These are phyloP conservation scores for Hanseniaspora lachancei DNA, from an alignment of 805 yeast genomes.

Conservation along the genomic window DNA sequence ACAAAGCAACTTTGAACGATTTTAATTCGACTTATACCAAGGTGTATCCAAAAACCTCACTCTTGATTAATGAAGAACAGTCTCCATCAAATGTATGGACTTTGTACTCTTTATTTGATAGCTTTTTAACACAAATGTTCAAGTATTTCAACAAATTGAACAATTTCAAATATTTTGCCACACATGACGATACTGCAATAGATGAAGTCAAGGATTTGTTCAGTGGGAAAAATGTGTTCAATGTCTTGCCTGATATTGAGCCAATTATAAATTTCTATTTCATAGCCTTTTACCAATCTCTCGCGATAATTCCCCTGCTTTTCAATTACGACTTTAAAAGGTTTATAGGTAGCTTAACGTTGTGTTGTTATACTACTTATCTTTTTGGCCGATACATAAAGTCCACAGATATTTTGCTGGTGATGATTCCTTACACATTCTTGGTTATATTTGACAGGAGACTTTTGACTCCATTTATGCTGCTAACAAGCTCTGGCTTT, in stretches of 20 bases:
- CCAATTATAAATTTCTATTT: slow-evolving; percentile 67
- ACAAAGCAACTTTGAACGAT: slow-evolving; percentile 23
- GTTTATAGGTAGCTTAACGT: slow-evolving; percentile 70
- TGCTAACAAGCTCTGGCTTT: slow-evolving; percentile 67
- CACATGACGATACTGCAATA: slow-evolving; percentile 9
- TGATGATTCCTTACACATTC: slow-evolving; percentile 78
- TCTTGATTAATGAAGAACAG: slow-evolving; percentile 81
- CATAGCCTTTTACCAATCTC: slow-evolving; percentile 71
- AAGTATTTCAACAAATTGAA: slow-evolving; percentile 13
- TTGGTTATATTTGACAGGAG: slow-evolving; percentile 59
- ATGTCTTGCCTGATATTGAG: slow-evolving; percentile 64
- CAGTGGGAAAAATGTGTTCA: slow-evolving; percentile 27
- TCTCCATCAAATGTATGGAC: slow-evolving; percentile 99
- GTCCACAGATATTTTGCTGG: slow-evolving; percentile 41
- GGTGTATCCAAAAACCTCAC: slow-evolving; percentile 86
- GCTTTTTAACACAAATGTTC: slow-evolving; percentile 43
- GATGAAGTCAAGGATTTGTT: slow-evolving; percentile 13
- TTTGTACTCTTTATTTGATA: slow-evolving; percentile 68
- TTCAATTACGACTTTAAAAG: slow-evolving; percentile 61
- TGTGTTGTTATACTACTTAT: slow-evolving; percentile 84
- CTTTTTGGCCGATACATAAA: slow-evolving; percentile 75
- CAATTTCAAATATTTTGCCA: background rate
- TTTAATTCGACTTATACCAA: slow-evolving; percentile 53
- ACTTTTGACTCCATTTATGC: slow-evolving; percentile 54
- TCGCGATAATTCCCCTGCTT: slow-evolving; percentile 61